Evolutionary conservation across 2,329 filamentous ascomycete species (phyloP), one percentile per base, ranked within the genome.

Genomic region (Paecilomyces variotii): DNA sequence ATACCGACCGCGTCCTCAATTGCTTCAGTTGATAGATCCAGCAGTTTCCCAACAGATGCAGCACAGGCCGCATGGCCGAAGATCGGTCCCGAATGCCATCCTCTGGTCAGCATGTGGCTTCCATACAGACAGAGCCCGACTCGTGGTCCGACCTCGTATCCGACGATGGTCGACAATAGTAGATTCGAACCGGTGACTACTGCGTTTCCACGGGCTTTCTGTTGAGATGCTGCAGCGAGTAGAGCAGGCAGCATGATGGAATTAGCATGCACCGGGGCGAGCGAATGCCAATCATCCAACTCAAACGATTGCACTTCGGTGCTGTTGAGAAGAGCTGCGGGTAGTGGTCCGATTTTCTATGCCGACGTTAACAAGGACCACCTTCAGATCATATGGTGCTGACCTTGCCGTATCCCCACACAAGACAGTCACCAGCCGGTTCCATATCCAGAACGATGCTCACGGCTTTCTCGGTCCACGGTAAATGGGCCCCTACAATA

Each of bases 281-380:
- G 64, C 34, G 62, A 67, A 61, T 80, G 77, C 57, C 68, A 79
- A 60, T 79, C 77, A 59, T 79, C 76, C 1, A 80, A 62, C 60
- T 79, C 77, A 35, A 74, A 74, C 1, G 69, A 75, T 63, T 80
- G 77, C 56, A 79, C 75, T 59, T 76, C 76, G 1, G 75, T 68
- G 19, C 72, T 72, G 61, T 80, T 80, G 5, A 80, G 59, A 0
- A 79, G 59, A 0, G 75, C 72, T 0, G 77, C 77, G 2, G 72
- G 61, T 4, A 79, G 61, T 1, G 75, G 72, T 2, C 67, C 67
- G 1, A 75, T 54, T 62, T 72, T 72, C 64, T 74, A 58, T 45
- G n/a, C n/a, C n/a, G 14, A n/a, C 3, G n/a, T 45, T 14, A 45
- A 19, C 14, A 19, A 45, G 35, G 35, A 45, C 3, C 4, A 4